These are phyloP conservation scores for Globisporangium ultimum DNA, from an alignment of 352 stramenopile species.

Conservation along the genomic window DNA sequence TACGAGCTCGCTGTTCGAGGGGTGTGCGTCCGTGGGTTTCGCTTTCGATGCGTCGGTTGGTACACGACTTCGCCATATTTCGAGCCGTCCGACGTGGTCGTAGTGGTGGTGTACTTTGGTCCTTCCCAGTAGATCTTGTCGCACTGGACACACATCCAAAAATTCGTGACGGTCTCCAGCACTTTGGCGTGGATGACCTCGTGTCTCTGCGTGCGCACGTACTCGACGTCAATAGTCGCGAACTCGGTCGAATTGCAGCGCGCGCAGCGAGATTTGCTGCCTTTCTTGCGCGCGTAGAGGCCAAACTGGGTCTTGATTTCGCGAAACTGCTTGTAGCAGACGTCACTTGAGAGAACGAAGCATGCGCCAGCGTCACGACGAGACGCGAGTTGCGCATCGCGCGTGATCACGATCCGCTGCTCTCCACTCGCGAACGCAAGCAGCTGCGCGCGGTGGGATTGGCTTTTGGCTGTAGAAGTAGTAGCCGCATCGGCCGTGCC, in stretches of 20 bases:
- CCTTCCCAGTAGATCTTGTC: slow-evolving; percentile 77
- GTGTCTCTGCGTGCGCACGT: slow-evolving; percentile 24
- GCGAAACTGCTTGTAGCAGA: slow-evolving; percentile 51
- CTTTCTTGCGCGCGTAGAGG: slow-evolving; percentile 27
- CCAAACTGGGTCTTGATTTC: slow-evolving; percentile 58
- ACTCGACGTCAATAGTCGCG: slow-evolving; percentile 22
- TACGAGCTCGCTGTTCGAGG: no score
- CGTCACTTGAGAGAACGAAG: slow-evolving; percentile 47
- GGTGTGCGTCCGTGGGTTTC: no score
- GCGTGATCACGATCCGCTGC: slow-evolving; percentile 48
- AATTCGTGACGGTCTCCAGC: slow-evolving; percentile 23
- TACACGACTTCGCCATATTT: slow-evolving; percentile 6
- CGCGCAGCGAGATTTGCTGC: slow-evolving; percentile 42
- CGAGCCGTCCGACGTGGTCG: background rate
- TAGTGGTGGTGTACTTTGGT: slow-evolving; percentile 51
- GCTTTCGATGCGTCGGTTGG: background rate
- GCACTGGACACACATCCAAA: slow-evolving; percentile 61
- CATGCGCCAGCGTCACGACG: slow-evolving; percentile 46
- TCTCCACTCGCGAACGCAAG: slow-evolving; percentile 29
- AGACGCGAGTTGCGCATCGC: slow-evolving; percentile 36
- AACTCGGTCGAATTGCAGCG: slow-evolving; percentile 48
- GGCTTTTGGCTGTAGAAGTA: slow-evolving; percentile 5
- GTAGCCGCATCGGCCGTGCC: background rate
- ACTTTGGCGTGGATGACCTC: slow-evolving; percentile 27
- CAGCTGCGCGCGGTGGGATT: slow-evolving; percentile 41